Base-by-base conservation (phyloP, 2,329 filamentous ascomycete species). In the Alternaria viburni region DNA sequence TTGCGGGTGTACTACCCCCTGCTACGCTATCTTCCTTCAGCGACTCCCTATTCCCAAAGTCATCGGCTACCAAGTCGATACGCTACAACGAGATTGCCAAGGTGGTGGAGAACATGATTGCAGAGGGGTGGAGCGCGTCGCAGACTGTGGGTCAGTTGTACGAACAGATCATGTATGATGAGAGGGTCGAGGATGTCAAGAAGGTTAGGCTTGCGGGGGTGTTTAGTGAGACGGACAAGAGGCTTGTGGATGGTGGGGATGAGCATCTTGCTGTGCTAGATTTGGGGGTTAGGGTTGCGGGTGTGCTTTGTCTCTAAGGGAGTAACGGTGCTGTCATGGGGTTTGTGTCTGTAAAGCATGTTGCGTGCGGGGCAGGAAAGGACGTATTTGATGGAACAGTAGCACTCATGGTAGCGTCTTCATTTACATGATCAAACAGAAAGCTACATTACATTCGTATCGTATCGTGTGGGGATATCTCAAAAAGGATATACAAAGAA, bases 141-240 rank as follows among this genome's bases (percentile, higher is more conserved):
- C 96, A 98, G 81, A 88, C 97, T 25, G 86, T 98, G 41, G 84
- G 87, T 17, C 93, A 97, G 86, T 83, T 97, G 45, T 98, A 97
- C 75, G 91, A 96, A 80, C 85, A 87, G 25, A 83, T 98, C 41
- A 87, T 97, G 26, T 92, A 88, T 76, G 93, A 97, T 74, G 96
- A 98, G 79, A 86, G 89, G 8, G 90, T 97, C 23, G 88, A 89
- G 0, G 93, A 97, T 74, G 81, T 88, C 12, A 92, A 97, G 76
- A 99, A 99, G 83, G 96, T 95, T 77, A 90, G 90, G 78, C 95
- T 99, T 62, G 90, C 95, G 51, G 85, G 92, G 66, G 85, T 95
- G 4, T 99, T 99, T 77, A 97, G 94, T 1, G 94, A 98, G 79
- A 86, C 95, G 26, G 96, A 99, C 77, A 98, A 98, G 85, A 87